A percentile compares a stretch with the other conserved stretches of the same genome.
These are phyloP conservation scores for Saccharomycopsis sp. DNA, from an alignment of 805 yeast genomes.

Conservation along the genomic window DNA sequence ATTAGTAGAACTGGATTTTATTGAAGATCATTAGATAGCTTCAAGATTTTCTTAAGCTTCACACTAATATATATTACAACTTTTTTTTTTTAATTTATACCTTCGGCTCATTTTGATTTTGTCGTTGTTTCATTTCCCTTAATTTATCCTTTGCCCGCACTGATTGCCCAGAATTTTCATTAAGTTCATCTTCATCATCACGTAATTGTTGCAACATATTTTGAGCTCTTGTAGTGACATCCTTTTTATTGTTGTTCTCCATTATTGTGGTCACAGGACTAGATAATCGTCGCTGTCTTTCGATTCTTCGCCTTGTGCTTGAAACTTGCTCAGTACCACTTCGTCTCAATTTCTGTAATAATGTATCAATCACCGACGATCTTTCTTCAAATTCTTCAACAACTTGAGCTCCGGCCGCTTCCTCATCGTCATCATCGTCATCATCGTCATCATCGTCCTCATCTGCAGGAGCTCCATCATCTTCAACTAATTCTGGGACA, in stretches of 20 bases:
- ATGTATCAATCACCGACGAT: constrained; percentile 60
- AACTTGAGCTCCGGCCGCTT: constrained; percentile 26
- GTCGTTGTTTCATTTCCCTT: constrained; percentile 17
- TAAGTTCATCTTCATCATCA: constrained; percentile 25
- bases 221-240: constrained; percentile 56
- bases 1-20: too few species aligned
- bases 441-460: constrained; percentile 29
- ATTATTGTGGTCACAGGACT: constrained; percentile 3
- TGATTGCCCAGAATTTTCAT: background rate
- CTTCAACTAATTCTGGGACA: constrained; percentile 22
- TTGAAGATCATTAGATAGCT: too few species aligned
- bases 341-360: constrained; percentile 78
- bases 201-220: constrained; percentile 56
- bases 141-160: constrained; percentile 17
- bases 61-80: too few species aligned
- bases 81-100: background rate
- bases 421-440: constrained; percentile 36
- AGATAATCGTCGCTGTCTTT: constrained; percentile 14
- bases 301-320: constrained; percentile 34
- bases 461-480: too few species aligned
- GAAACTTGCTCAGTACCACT: constrained; percentile 73
- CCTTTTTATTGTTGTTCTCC: constrained; percentile 30
- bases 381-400: constrained; percentile 9
- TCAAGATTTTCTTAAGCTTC: too few species aligned
- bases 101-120: background rate